Evolutionary conservation across 495 filamentous ascomycete genomes (phyloP).

Genomic region (Poronia punctata): DNA sequence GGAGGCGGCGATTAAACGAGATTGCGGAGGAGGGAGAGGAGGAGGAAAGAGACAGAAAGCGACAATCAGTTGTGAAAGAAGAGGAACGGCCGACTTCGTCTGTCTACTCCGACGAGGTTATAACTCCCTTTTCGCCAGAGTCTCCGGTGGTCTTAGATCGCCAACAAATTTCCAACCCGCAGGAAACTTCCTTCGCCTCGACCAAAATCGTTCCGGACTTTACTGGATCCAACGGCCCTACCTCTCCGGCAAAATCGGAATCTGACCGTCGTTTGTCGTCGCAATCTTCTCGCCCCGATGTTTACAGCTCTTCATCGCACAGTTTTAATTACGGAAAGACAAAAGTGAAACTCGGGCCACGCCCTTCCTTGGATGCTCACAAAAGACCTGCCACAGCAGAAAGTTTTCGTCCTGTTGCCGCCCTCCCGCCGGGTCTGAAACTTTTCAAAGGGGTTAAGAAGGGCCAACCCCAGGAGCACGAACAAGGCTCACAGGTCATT

Average conservation of each 20-base stretch:
- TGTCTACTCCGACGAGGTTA: conserved; percentile 16
- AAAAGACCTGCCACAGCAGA: conserved; percentile 58
- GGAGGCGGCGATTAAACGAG: conserved; percentile 70
- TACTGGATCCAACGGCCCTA: conserved; percentile 28
- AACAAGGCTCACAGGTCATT: conserved; percentile 19
- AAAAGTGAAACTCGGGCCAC: conserved; percentile 77
- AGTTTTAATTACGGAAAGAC: conserved; percentile 53
- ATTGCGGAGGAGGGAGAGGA: conserved; percentile 81
- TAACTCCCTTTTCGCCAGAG: conserved; percentile 11
- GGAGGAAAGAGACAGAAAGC: conserved; percentile 41
- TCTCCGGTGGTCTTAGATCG: conserved; percentile 14
- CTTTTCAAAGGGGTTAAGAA: conserved; percentile 39
- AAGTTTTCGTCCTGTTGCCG: conserved; percentile 64
- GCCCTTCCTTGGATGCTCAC: conserved; percentile 64
- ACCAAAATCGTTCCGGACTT: conserved; percentile 33
- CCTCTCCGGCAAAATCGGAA: conserved; percentile 33
- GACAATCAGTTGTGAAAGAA: conserved; percentile 40
- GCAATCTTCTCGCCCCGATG: conserved; percentile 60
- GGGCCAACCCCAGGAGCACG: conserved; percentile 24
- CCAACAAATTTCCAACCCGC: conserved; percentile 24
- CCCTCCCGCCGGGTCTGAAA: conserved; percentile 53
- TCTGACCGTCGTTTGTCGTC: conserved; percentile 47
- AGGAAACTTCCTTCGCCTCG: conserved; percentile 34
- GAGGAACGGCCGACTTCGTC: conserved; percentile 25
- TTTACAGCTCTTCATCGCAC: conserved; percentile 51